phyloP scores from a whole-genome alignment of 495 filamentous ascomycete species.

The Penicillium malachiteum region DNA sequence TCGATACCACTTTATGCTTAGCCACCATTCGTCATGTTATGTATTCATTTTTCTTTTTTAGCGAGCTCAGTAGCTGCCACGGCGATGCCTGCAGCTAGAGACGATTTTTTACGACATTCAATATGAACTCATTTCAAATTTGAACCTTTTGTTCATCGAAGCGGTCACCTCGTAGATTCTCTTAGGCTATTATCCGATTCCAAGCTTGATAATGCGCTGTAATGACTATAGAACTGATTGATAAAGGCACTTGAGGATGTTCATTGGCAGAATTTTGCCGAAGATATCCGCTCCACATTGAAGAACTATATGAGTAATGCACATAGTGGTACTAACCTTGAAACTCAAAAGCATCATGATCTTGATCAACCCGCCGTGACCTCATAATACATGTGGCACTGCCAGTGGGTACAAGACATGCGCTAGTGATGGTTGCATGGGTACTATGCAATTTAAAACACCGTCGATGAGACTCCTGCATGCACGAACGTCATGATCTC shows the following conservation, averaged over 20 bases:
- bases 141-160: not conserved
- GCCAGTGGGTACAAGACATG: no score
- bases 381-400: no score
- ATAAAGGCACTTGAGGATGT: not conserved
- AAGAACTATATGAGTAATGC: no score
- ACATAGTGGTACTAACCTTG: no score
- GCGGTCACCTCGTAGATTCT: not conserved
- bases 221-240: not conserved
- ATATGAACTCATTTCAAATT: not conserved
- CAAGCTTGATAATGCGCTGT: not conserved
- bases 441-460: no score
- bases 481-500: no score
- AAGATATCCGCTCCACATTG: not conserved
- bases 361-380: no score
- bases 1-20: conserved; percentile 19
- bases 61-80: not conserved
- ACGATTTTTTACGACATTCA: conserved; percentile 4
- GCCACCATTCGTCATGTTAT: conserved; percentile 12
- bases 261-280: not conserved
- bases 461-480: no score
- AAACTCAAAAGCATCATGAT: no score
- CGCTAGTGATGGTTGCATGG: no score
- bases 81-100: not conserved
- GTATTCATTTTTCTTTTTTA: not conserved
- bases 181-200: no score